Base-by-base conservation (phyloP, 768 basidiomycete species). In the Tulasnella sp. region DNA sequence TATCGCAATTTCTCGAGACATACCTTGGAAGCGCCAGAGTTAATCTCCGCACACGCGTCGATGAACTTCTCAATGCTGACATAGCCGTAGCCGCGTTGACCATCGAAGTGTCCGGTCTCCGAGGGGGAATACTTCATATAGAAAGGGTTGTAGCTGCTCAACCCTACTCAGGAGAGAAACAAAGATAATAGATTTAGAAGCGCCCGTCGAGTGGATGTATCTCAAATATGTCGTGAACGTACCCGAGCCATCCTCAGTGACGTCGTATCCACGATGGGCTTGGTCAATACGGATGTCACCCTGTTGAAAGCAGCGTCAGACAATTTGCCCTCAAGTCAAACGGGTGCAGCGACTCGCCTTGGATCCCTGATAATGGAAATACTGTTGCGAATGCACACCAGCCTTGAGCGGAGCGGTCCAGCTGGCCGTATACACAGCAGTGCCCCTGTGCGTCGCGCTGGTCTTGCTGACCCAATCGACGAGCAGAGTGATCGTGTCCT, bases 61-160 rank as follows among this genome's bases (percentile, higher is more conserved):
- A 95, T 75, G 72, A 94, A 94, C 72, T 88, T 93, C 72, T 91
- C 91, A 66, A 94, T 88, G 17, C 88, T 92, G 66, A 94, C 76
- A 70, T 95, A 75, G 83, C 62, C 93, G 70, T 96, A 96, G 15
- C 92, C 92, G 59, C 85, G 81, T 73, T 94, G 93, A 27, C 93
- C 93, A 67, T 95, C 93, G 68, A 96, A 95, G 72, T 90, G 86
- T 4, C 91, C 93, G 58, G 80, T 86, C 73, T 88, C 88, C 55
- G 88, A 90, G 3, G 90, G 88, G 41, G 89, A 86, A 72, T 95
- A 95, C 68, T 94, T 95, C 86, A 95, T 94, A 74, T 90, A 91
- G 79, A 90, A 90, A 21, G 91, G 90, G 71, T 94, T 93, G 72
- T 84, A 86, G 60, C 67, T 66, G 42, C 64, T 64, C 60, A n/a